A percentile compares a stretch with the other conserved stretches of the same genome.
These are phyloP conservation scores for Anisodus tanguticus DNA, from an alignment of 257 asterid genomes.

Conservation along the genomic window DNA sequence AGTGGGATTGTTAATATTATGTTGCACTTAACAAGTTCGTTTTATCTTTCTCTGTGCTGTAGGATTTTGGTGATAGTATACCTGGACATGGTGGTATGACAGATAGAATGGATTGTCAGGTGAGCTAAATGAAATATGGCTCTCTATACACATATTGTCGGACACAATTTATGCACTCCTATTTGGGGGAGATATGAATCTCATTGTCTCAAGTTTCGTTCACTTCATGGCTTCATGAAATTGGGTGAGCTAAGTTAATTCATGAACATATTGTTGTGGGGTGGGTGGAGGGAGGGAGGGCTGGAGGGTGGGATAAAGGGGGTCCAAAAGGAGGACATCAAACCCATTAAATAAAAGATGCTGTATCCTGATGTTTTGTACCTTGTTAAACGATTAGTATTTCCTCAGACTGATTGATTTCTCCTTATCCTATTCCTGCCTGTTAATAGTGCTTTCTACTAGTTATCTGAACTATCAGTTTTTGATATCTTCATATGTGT, in stretches of 20 bases:
- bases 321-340: not conserved
- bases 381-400: not conserved
- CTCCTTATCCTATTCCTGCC: not conserved
- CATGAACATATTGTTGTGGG: not conserved
- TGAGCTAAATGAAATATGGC: constrained; percentile 31
- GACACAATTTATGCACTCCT: constrained; percentile 18
- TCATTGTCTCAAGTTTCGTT: constrained; percentile 9
- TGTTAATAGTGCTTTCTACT: not conserved
- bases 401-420: not conserved
- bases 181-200: not conserved
- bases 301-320: not conserved
- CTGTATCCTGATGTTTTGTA: not conserved
- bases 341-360: too few species aligned
- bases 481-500: not conserved
- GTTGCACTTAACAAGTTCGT: constrained; percentile 24
- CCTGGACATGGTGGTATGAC: constrained; percentile 99
- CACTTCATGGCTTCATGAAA: not conserved
- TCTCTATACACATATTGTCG: not conserved
- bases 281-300: not conserved
- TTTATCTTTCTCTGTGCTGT: constrained; percentile 19
- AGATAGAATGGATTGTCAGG: constrained; percentile 99
- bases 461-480: not conserved
- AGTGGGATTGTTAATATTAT: constrained; percentile 14
- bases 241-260: not conserved
- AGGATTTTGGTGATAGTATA: constrained; percentile 99